Conservation (phyloP, 768 basidiomycete genomes). For the Suillus lakei region DNA sequence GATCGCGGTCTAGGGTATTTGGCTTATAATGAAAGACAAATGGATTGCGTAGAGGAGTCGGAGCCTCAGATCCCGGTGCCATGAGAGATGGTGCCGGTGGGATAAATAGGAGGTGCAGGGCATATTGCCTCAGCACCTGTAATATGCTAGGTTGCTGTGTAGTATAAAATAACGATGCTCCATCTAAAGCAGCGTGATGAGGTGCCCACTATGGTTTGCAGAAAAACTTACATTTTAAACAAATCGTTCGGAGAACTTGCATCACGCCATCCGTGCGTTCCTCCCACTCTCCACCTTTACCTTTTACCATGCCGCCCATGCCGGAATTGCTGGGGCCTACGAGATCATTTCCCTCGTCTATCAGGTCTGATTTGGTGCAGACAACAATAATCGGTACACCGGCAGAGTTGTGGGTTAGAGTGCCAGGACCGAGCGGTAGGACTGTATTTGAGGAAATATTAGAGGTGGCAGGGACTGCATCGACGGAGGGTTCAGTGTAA, state of each 20-base stretch:
- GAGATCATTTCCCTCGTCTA: slow-evolving; percentile 80
- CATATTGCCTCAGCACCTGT: slow-evolving; percentile 78
- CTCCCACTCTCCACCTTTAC: slow-evolving; percentile 92
- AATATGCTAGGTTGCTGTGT: slow-evolving; percentile 80
- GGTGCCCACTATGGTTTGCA: neutral
- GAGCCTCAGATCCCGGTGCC: slow-evolving; percentile 36
- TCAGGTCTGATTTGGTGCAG: slow-evolving; percentile 92
- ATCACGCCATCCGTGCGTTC: slow-evolving; percentile 94
- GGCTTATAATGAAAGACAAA: slow-evolving; percentile 90
- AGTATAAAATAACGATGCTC: slow-evolving; percentile 90
- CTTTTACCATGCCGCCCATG: slow-evolving; percentile 91
- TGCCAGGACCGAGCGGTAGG: slow-evolving; percentile 84
- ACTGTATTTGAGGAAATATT: slow-evolving; percentile 65
- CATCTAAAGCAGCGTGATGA: slow-evolving; percentile 57
- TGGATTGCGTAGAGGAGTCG: slow-evolving; percentile 66
- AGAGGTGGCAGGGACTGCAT: slow-evolving; percentile 65
- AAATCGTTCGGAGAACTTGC: slow-evolving; percentile 93
- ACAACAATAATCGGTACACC: slow-evolving; percentile 89
- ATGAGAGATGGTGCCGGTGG: slow-evolving; percentile 62
- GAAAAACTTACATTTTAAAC: slow-evolving; percentile 79
- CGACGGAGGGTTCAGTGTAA: slow-evolving; percentile 80
- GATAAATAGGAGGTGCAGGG: slow-evolving; percentile 68
- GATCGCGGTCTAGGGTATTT: slow-evolving; percentile 92
- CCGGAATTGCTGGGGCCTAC: slow-evolving; percentile 72
- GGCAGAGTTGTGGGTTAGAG: slow-evolving; percentile 82